phyloP scores from a whole-genome alignment of 1,284 basidiomycete species.

The Cronartium quercuum region DNA sequence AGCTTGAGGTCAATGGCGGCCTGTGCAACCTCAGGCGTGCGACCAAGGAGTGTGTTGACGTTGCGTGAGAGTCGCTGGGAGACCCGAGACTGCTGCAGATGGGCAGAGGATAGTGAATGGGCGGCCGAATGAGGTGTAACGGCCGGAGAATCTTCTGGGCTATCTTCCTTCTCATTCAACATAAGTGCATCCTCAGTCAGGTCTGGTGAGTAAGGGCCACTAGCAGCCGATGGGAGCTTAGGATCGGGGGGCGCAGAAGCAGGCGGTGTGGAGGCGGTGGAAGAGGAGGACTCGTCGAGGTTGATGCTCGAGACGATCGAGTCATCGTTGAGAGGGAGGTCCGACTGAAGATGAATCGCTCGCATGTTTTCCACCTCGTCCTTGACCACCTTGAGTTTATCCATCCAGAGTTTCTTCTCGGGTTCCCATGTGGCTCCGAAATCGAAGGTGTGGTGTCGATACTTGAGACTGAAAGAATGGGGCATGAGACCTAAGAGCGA shows the following conservation, averaged over 20 bases:
- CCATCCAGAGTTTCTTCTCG: constrained; percentile 37
- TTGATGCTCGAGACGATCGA: constrained; percentile 38
- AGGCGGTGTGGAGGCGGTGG: not conserved
- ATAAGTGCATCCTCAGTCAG: not conserved
- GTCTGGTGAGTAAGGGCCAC: not conserved
- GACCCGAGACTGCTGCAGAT: constrained; percentile 27
- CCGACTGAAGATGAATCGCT: constrained; percentile 27
- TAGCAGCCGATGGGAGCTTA: not conserved
- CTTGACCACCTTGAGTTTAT: constrained; percentile 20
- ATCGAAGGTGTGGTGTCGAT: constrained; percentile 35
- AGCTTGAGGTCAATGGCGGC: constrained; percentile 37
- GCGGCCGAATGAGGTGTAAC: constrained; percentile 3
- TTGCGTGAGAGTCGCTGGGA: constrained; percentile 35
- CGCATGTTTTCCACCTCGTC: constrained; percentile 31
- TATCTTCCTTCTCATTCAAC: not conserved
- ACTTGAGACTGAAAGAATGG: constrained; percentile 36
- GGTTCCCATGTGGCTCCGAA: constrained; percentile 36
- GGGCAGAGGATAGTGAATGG: not conserved
- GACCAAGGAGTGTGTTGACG: constrained; percentile 32
- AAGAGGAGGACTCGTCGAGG: constrained; percentile 4
- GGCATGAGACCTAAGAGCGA: constrained; percentile 32
- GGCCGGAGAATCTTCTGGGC: not conserved
- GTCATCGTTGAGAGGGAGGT: constrained; percentile 30
- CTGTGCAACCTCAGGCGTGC: constrained; percentile 35
- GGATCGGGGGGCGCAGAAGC: constrained; percentile 12